These are phyloP conservation scores for Rhizophora apiculata DNA, from an alignment of 345 rosid genomes.

Conservation along the genomic window DNA sequence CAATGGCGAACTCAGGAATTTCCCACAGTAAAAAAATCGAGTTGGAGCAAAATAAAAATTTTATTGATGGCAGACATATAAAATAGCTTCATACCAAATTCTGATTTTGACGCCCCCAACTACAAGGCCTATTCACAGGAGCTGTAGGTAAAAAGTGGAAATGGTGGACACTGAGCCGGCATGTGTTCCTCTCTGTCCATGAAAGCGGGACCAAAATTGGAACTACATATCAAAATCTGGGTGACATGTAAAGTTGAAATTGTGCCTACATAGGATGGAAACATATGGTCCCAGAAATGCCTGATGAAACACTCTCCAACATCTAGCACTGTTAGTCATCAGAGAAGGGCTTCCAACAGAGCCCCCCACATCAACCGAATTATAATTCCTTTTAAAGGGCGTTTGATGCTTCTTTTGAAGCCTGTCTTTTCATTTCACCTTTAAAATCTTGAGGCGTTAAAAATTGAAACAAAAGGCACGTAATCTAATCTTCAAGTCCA, in stretches of 20 bases:
- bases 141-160: background rate
- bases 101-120: too few relatives aligned
- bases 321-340: background rate
- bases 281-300: conserved; percentile 3
- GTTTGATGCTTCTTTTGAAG: background rate
- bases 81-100: too few relatives aligned
- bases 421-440: background rate
- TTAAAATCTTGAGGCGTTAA: background rate
- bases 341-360: background rate
- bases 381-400: conserved; percentile 18
- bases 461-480: conserved; percentile 8
- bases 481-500: background rate
- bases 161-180: background rate
- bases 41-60: too few relatives aligned
- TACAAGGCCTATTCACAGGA: too few relatives aligned
- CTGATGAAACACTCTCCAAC: background rate
- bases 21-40: too few relatives aligned
- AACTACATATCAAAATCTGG: background rate
- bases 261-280: conserved; percentile 18
- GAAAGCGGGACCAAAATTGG: background rate
- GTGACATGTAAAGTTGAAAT: conserved; percentile 13
- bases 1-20: too few relatives aligned
- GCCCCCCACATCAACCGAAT: background rate
- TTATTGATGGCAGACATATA: too few relatives aligned
- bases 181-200: background rate